Evolutionary conservation across 2,329 filamentous ascomycete genomes (phyloP), one percentile per base, ranked within the genome.

Genomic region (Nemania abortiva): DNA sequence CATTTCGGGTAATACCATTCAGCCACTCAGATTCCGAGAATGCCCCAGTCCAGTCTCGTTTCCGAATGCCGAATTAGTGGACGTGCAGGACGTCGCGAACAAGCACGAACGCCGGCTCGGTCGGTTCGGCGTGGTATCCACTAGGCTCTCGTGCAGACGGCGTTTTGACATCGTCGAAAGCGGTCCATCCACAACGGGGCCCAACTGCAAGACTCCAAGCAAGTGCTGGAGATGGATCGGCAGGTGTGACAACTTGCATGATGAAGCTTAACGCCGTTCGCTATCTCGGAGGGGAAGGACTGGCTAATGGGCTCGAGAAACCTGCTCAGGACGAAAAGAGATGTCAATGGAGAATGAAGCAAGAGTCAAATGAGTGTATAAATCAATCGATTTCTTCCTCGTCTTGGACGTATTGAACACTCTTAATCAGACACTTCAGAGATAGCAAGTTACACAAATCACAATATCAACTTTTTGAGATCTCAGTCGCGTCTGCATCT

Each of bases 21-120:
- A 68, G 54, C 60, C 60, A 68, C 29, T 64, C 60, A 64, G 49
- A 64, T 27, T 31, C 65, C 65, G 55, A 63, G 37, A 22, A 29
- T 31, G 3, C 6, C 37, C 55, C 53, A 22, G 18, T 37, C 27
- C 18, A 39, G 37, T 54, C 18, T 34, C 29, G 15, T 59, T 54
- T 57, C 65, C 60, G 60, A 68, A 68, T 55, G 27, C 60, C 65
- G 65, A 68, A 45, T 45, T 13, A 15, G 47, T 42, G 31, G 3
- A 27, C 15, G 1, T 11, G 20, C 29, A 20, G n/a, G n/a, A 13
- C n/a, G 15, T 13, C 50, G n/a, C 34, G 34, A 56, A 27, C 34
- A 27, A 37, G 13, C 31, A 27, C 20, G 9, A 24, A 50, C 47
- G 20, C 20, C 47, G 47, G 47, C 47, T 18, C 20, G 47, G n/a